Evolutionary conservation across 2,329 filamentous ascomycete species (phyloP), one percentile per base, ranked within the genome.

Genomic region (Ophiostoma ulmi): DNA sequence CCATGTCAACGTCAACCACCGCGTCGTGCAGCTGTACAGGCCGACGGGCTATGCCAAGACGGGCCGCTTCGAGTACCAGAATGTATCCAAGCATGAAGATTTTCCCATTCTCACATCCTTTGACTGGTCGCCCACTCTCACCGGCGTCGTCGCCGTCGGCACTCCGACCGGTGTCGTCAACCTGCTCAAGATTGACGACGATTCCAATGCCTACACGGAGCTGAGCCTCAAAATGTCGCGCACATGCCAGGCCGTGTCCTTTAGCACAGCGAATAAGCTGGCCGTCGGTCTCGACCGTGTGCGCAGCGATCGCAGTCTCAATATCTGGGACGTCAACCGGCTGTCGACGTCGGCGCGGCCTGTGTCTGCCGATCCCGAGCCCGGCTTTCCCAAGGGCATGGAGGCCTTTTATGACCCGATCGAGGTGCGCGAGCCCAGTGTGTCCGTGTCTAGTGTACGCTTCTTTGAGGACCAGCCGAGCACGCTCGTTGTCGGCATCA

Each of bases 251-350:
- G 91, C 91, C 0, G 91, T 95, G 58, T 89, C 91, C 3, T 93
- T 95, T 80, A 94, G 89, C 76, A 88, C 87, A 3, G 84, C 83
- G 5, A 90, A 90, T 22, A 83, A 91, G 70, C 81, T 96, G 69
- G 92, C 92, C 11, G 91, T 93, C 38, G 92, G 91, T 1, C 82
- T 95, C 69, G 92, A 95, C 76, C 86, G 91, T 75, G 91, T 94
- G 35, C 87, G 92, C 41, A 93, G 92, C 79, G 92, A 95, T 77
- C 87, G 90, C 73, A 93, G 91, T 75, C 83, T 96, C 67, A 92
- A 94, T 75, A 89, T 95, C 39, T 95, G 91, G 86, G 91, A 96
- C 78, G 84, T 93, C 70, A 90, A 87, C 75, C 86, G 87, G 55
- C 82, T 88, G 67, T 85, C 83, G 26, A 82, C 79, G 63, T 44